Percentiles rank a stretch among this genome's conserved stretches.
phyloP scores from a whole-genome alignment of 176 grass and related monocot species.

The Musa itinerans region DNA sequence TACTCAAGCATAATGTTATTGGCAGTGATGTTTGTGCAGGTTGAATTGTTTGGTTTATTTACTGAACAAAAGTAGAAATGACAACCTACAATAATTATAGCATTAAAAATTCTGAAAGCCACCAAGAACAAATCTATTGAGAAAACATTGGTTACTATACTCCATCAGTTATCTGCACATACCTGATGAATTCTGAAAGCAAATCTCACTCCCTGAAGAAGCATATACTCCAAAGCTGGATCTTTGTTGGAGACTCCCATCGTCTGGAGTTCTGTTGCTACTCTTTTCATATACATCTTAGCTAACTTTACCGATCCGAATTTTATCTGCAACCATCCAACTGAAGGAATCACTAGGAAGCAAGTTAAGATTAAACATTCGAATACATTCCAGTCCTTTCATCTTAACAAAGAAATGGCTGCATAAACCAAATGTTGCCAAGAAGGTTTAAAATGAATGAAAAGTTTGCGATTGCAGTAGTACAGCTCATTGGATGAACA shows the following conservation, averaged over 20 bases:
- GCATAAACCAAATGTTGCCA: too few relatives aligned
- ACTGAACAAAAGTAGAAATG: neutral
- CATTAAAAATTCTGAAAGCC: neutral
- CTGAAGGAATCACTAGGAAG: neutral
- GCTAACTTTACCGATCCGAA: constrained; percentile 93
- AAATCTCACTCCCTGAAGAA: constrained; percentile 97
- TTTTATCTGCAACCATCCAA: constrained; percentile 60
- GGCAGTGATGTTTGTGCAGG: neutral
- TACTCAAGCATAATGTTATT: too few relatives aligned
- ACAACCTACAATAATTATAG: neutral
- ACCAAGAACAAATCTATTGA: neutral
- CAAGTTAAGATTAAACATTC: neutral
- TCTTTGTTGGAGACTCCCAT: constrained; percentile 90
- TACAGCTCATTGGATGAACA: neutral
- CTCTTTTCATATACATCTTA: constrained; percentile 94
- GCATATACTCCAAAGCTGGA: constrained; percentile 91
- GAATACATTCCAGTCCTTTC: neutral
- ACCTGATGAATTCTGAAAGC: constrained; percentile 99
- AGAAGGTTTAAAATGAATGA: too few relatives aligned
- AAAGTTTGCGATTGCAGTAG: neutral
- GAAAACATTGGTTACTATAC: neutral
- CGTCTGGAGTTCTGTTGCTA: constrained; percentile 80
- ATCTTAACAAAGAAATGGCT: too few relatives aligned
- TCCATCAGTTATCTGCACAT: neutral
- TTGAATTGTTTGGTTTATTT: neutral